phyloP scores from a whole-genome alignment of 2,329 filamentous ascomycete species.

The Clonostachys chloroleuca region DNA sequence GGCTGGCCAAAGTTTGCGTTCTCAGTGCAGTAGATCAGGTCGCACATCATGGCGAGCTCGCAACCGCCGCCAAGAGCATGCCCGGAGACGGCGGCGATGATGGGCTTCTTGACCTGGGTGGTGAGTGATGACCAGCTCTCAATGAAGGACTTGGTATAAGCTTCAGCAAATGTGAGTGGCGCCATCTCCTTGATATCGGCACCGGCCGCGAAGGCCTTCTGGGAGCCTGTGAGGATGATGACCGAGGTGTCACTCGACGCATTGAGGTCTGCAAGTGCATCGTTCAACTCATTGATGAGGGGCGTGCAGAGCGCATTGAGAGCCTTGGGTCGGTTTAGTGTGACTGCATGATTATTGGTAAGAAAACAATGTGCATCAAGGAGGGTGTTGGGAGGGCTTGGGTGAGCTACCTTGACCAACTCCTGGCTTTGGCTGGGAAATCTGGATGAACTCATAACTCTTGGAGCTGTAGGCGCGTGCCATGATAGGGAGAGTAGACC shows the following conservation, averaged over 20 bases:
- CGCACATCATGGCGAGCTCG: conserved; percentile 96
- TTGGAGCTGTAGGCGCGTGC: conserved; percentile 47
- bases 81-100: conserved; percentile 91
- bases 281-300: conserved; percentile 85
- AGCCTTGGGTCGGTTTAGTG: conserved; percentile 89
- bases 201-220: conserved; percentile 89
- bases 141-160: conserved; percentile 90
- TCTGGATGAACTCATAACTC: conserved; percentile 76
- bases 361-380: background rate
- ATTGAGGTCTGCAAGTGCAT: conserved; percentile 69
- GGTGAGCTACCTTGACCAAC: conserved; percentile 72
- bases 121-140: conserved; percentile 88
- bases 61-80: conserved; percentile 94
- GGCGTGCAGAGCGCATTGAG: conserved; percentile 91
- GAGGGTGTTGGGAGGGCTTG: background rate
- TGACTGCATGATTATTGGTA: conserved; percentile 52
- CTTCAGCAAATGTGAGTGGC: conserved; percentile 79
- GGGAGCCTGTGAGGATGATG: conserved; percentile 82
- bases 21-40: conserved; percentile 86
- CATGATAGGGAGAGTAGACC: conserved; percentile 51
- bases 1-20: conserved; percentile 92
- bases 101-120: conserved; percentile 82
- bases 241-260: conserved; percentile 64
- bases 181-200: conserved; percentile 99
- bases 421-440: conserved; percentile 79